Conservation (phyloP, 306 rosid genomes). For the Aeschynomene evenia region DNA sequence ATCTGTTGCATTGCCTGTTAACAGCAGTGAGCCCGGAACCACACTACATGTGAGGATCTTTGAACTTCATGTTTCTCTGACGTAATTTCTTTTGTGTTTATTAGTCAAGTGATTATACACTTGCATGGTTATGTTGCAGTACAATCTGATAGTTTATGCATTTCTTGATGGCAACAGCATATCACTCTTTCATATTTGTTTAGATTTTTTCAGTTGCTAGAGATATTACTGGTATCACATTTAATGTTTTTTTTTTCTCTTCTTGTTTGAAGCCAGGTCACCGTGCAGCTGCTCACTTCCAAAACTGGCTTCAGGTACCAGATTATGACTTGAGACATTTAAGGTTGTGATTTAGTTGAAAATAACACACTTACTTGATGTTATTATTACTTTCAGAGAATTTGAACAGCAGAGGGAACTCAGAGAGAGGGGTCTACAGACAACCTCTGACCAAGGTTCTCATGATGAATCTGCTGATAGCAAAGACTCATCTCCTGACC, state of each 20-base stretch:
- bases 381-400: slow-evolving; percentile 67
- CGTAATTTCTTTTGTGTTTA: background rate
- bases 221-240: slow-evolving; percentile 21
- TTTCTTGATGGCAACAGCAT: slow-evolving; percentile 14
- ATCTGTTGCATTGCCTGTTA: slow-evolving; percentile 63
- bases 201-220: slow-evolving; percentile 24
- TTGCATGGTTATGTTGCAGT: slow-evolving; percentile 1
- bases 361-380: slow-evolving; percentile 35
- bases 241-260: slow-evolving; percentile 31
- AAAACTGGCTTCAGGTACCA: slow-evolving; percentile 98
- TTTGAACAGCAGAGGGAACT: slow-evolving; percentile 99
- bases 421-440: slow-evolving; percentile 85
- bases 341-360: slow-evolving; percentile 30
- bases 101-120: slow-evolving; percentile 11
- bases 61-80: slow-evolving; percentile 27
- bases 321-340: slow-evolving; percentile 33
- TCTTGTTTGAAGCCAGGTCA: slow-evolving; percentile 74
- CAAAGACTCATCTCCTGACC: slow-evolving; percentile 61
- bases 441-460: slow-evolving; percentile 68
- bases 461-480: slow-evolving; percentile 65
- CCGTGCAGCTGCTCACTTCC: slow-evolving; percentile 97
- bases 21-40: slow-evolving; percentile 84
- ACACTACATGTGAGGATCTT: slow-evolving; percentile 77
- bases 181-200: slow-evolving; percentile 17
- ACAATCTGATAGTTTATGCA: slow-evolving; percentile 9